Base-by-base conservation (phyloP, 441 rosid genomes). In the Pelargonium fulgidum region DNA sequence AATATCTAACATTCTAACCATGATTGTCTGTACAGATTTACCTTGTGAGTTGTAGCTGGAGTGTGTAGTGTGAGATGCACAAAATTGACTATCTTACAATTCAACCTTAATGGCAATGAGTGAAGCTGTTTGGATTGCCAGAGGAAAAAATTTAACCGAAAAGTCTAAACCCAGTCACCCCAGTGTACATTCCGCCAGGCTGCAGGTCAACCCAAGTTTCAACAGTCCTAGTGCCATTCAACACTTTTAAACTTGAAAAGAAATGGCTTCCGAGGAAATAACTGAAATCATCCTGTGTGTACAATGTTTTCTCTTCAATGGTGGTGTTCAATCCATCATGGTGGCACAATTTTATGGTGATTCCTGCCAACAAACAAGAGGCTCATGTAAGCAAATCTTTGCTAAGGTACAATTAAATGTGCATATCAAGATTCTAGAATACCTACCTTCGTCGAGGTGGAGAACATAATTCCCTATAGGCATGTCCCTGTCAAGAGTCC, bases 391-490 rank as follows among this genome's bases (percentile, higher is more conserved):
- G 68, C 17, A 7, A 61, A 14, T 12, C 1, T 52, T 52, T n/a
- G 4, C 59, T n/a, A 52, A 7, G 1, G 14, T 1, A n/a, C 6
- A 5, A 52, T 52, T n/a, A 16, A 3, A 19, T 17, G 6, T 13
- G 63, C 26, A 58, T 59, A 12, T 22, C 5, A 13, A 29, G 6
- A 22, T 36, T 11, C 16, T 58, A 64, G 62, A 52, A 75, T 81
- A 91, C 96, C 99, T 81, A n/a, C n/a, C n/a, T n/a, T 89, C 87
- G 79, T 94, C 97, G 4, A 94, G 86, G 81, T 83, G 92, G 68
- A 94, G 97, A 22, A 75, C 81, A 81, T 94, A 90, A 79, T 74
- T 92, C 59, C 96, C 97, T 70, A 89, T 44, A 68, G 99, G 99
- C 99, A 94, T 92, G 74, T 94, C 97, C 77, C 89, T 76, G 75